Evolutionary conservation across 495 filamentous ascomycete genomes (phyloP).

Genomic region (Penicillium fimorum): DNA sequence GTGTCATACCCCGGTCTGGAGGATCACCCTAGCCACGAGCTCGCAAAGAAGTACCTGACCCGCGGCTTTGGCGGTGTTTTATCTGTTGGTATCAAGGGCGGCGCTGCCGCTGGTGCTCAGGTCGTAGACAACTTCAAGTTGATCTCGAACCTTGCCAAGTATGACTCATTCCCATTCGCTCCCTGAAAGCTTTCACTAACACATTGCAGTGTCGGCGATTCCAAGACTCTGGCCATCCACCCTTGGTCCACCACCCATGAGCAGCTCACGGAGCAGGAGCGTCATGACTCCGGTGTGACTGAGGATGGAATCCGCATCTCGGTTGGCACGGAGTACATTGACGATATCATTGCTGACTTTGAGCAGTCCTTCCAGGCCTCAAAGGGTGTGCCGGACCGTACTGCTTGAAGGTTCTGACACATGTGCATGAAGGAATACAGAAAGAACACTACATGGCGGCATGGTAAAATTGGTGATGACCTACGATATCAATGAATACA

Average conservation of each 20-base stretch:
- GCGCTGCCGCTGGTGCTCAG: constrained; percentile 72
- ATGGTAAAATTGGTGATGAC: background rate
- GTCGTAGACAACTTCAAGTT: constrained; percentile 95
- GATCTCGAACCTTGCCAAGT: constrained; percentile 89
- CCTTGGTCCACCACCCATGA: constrained; percentile 97
- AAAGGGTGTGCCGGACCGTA: constrained; percentile 30
- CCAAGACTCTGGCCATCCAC: constrained; percentile 91
- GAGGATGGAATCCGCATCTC: constrained; percentile 96
- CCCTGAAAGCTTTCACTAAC: constrained; percentile 12
- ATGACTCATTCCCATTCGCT: constrained; percentile 20
- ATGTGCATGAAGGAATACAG: background rate
- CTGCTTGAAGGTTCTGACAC: constrained; percentile 1
- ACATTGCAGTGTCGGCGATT: constrained; percentile 57
- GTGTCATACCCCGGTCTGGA: constrained; percentile 90
- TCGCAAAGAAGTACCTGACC: constrained; percentile 86
- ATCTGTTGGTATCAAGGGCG: constrained; percentile 91
- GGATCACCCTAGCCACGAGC: constrained; percentile 73
- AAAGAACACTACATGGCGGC: background rate
- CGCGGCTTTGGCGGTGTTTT: constrained; percentile 90
- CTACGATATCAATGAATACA: background rate
- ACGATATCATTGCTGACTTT: constrained; percentile 97
- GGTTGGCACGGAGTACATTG: constrained; percentile 95
- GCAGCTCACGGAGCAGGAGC: constrained; percentile 85
- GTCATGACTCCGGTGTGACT: constrained; percentile 75
- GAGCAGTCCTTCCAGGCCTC: constrained; percentile 78